Evolutionary conservation across 176 grass and related monocot species (phyloP).

Genomic region (Phragmites australis): DNA sequence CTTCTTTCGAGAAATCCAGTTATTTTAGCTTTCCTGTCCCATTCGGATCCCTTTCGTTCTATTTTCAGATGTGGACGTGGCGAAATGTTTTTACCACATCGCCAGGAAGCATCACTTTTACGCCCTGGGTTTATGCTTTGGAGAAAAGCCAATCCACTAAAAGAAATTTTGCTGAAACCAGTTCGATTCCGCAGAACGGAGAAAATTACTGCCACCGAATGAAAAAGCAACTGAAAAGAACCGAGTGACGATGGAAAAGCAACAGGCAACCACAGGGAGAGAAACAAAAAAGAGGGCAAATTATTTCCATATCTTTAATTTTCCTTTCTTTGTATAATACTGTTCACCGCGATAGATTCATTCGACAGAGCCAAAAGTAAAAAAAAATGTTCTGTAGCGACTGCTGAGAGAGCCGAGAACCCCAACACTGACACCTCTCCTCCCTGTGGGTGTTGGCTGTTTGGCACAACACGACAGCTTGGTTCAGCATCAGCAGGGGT

Average conservation of each 20-base stretch:
- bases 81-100: not conserved
- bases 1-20: not conserved
- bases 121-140: not conserved
- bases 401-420: conserved; percentile 22
- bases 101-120: conserved; percentile 23
- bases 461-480: not conserved
- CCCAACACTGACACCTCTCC: conserved; percentile 33
- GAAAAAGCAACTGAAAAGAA: too few relatives aligned
- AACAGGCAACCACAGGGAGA: too few relatives aligned
- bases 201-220: too few relatives aligned
- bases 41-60: not conserved
- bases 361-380: not conserved
- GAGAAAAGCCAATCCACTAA: not conserved
- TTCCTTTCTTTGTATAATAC: conserved; percentile 69
- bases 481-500: conserved; percentile 18
- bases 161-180: too few relatives aligned
- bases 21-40: conserved; percentile 18
- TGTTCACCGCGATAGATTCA: conserved; percentile 41
- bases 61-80: conserved; percentile 18
- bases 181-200: too few relatives aligned
- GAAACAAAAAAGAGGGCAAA: not conserved
- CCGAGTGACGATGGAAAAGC: too few relatives aligned
- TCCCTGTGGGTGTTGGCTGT: too few relatives aligned
- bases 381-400: conserved; percentile 15
- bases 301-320: conserved; percentile 49